phyloP scores from a whole-genome alignment of 2,329 filamentous ascomycete species.

The Clarireedia hainanense region DNA sequence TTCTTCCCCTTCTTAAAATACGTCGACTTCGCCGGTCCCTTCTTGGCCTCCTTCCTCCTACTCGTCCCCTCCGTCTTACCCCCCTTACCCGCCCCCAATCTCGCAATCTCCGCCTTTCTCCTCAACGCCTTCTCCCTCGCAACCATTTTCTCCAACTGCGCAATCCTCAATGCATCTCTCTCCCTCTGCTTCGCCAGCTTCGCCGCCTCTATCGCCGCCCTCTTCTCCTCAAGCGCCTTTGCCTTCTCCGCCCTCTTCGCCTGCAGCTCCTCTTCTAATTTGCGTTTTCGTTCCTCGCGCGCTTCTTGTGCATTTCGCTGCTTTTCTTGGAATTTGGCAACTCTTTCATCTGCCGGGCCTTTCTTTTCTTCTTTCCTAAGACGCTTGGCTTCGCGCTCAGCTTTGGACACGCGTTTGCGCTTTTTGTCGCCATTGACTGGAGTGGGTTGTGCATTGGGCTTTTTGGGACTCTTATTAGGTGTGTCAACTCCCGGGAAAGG shows the following conservation, averaged over 20 bases:
- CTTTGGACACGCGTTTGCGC: conserved; percentile 3
- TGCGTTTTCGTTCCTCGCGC: neutral
- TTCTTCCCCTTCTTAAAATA: neutral
- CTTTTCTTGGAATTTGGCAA: neutral
- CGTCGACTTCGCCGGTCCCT: conserved; percentile 1
- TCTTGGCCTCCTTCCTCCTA: neutral
- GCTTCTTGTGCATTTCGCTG: neutral
- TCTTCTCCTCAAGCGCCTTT: neutral
- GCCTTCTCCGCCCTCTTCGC: neutral
- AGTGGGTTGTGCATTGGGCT: neutral
- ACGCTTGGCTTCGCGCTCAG: conserved; percentile 4
- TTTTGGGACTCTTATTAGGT: neutral
- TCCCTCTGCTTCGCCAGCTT: neutral
- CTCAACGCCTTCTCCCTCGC: neutral
- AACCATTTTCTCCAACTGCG: neutral
- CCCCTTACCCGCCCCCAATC: neutral
- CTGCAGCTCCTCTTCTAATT: neutral
- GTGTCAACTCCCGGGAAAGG: neutral
- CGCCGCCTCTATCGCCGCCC: neutral
- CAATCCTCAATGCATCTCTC: neutral
- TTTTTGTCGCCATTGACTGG: neutral
- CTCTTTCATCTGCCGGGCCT: neutral
- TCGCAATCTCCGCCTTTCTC: neutral
- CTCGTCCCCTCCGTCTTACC: neutral
- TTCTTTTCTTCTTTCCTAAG: neutral